Conservation (phyloP, 345 rosid species). For the Populus tremula region DNA sequence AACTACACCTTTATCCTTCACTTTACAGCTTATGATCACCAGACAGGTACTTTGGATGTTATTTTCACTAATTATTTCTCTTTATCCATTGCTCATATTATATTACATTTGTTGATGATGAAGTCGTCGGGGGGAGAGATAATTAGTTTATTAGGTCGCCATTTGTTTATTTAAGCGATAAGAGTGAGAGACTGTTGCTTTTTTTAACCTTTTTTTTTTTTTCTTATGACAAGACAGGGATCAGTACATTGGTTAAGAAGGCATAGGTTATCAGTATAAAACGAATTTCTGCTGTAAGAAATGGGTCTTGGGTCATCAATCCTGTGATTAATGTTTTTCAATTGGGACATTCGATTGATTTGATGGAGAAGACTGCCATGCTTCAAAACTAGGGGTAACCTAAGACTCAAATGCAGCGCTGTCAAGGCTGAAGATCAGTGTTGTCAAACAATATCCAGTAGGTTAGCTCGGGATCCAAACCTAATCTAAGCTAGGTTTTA, state of each 20-base stretch:
- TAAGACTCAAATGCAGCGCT: not conserved
- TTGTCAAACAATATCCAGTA: no score
- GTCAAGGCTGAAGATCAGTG: no score
- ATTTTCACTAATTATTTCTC: slow-evolving; percentile 13
- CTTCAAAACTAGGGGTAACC: not conserved
- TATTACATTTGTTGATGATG: slow-evolving; percentile 1
- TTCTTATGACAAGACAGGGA: not conserved
- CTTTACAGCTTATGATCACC: slow-evolving; percentile 18
- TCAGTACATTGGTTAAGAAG: not conserved
- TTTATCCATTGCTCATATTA: not conserved
- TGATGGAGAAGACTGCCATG: not conserved
- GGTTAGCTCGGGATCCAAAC: no score
- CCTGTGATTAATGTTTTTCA: not conserved
- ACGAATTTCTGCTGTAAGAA: not conserved
- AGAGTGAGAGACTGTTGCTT: not conserved
- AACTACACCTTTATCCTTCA: not conserved
- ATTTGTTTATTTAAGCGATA: not conserved
- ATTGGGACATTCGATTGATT: not conserved
- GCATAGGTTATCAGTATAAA: not conserved
- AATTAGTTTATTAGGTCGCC: not conserved
- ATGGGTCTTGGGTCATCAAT: not conserved
- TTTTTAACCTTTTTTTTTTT: not conserved
- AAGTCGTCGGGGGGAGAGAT: not conserved
- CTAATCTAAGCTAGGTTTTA: no score
- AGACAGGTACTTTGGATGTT: slow-evolving; percentile 10